These are phyloP conservation scores for Cladosporium sp. DNA, from an alignment of 2,329 filamentous ascomycete genomes.

Conservation along the genomic window DNA sequence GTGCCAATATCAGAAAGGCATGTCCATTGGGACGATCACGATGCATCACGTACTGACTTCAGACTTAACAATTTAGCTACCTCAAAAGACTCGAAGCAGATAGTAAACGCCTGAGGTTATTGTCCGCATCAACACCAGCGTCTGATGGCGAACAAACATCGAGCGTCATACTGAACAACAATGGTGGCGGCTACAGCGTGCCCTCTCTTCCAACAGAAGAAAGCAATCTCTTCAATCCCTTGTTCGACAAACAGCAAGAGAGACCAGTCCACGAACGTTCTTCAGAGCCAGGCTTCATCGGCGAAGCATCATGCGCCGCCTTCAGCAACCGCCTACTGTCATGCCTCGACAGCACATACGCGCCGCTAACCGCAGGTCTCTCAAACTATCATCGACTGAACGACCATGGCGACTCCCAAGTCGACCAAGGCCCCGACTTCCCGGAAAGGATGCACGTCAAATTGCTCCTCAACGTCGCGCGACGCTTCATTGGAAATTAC, in stretches of 20 bases:
- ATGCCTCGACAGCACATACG: slow-evolving; percentile 17
- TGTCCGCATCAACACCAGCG: slow-evolving; percentile 14
- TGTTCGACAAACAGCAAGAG: slow-evolving; percentile 22
- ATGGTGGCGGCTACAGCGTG: slow-evolving; percentile 9
- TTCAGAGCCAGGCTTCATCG: slow-evolving; percentile 20
- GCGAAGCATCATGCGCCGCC: slow-evolving; percentile 23
- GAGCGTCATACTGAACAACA: neutral
- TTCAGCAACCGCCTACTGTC: slow-evolving; percentile 24
- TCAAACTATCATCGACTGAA: slow-evolving; percentile 20
- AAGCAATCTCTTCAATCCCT: slow-evolving; percentile 21
- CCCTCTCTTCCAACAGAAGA: slow-evolving; percentile 12
- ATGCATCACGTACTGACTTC: no score
- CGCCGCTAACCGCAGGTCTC: slow-evolving; percentile 14
- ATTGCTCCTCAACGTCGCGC: slow-evolving; percentile 22
- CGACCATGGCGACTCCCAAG: slow-evolving; percentile 15
- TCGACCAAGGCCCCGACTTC: slow-evolving; percentile 17
- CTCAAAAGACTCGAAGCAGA: slow-evolving; percentile 23
- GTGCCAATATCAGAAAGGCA: slow-evolving; percentile 23
- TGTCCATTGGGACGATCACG: neutral
- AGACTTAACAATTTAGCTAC: slow-evolving; percentile 15
- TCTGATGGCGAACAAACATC: neutral
- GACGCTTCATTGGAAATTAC: slow-evolving; percentile 33
- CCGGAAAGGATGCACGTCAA: slow-evolving; percentile 24
- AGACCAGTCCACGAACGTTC: slow-evolving; percentile 16
- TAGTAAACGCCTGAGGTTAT: slow-evolving; percentile 11